Conservation (phyloP, 495 filamentous ascomycete species). For the Lasiosphaeria ovina region DNA sequence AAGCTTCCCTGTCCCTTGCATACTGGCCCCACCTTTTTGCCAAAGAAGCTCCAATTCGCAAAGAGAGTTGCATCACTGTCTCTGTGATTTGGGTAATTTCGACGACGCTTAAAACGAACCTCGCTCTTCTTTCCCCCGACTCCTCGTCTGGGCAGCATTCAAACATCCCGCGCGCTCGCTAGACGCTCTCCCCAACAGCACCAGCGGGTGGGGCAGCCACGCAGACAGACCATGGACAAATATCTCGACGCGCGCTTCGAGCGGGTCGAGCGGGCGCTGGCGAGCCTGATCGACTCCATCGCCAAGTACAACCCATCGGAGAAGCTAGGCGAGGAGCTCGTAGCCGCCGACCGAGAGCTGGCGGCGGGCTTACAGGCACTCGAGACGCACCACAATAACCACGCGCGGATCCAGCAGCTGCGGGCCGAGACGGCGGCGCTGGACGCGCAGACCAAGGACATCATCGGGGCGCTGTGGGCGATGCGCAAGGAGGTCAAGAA, state of each 20-base stretch:
- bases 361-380: constrained; percentile 59
- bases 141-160: not conserved
- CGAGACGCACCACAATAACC: constrained; percentile 64
- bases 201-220: not conserved
- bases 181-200: too few relatives aligned
- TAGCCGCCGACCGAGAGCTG: constrained; percentile 66
- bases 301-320: constrained; percentile 73
- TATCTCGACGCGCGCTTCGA: constrained; percentile 60
- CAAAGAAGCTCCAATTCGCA: not conserved
- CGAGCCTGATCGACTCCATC: constrained; percentile 68
- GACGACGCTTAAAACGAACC: not conserved
- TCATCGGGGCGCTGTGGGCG: constrained; percentile 57
- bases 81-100: too few relatives aligned
- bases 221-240: constrained; percentile 50
- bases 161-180: too few relatives aligned
- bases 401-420: constrained; percentile 60
- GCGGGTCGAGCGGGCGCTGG: constrained; percentile 65
- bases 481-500: constrained; percentile 64
- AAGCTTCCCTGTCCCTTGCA: constrained; percentile 7
- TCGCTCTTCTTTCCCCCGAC: not conserved
- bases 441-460: constrained; percentile 61
- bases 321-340: constrained; percentile 59
- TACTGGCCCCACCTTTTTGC: not conserved
- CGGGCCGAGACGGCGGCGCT: constrained; percentile 56
- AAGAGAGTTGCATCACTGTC: not conserved